A percentile compares a stretch with the other conserved stretches of the same genome.
phyloP scores from a whole-genome alignment of 2,329 filamentous ascomycete species.

The Ophiostoma populinum region DNA sequence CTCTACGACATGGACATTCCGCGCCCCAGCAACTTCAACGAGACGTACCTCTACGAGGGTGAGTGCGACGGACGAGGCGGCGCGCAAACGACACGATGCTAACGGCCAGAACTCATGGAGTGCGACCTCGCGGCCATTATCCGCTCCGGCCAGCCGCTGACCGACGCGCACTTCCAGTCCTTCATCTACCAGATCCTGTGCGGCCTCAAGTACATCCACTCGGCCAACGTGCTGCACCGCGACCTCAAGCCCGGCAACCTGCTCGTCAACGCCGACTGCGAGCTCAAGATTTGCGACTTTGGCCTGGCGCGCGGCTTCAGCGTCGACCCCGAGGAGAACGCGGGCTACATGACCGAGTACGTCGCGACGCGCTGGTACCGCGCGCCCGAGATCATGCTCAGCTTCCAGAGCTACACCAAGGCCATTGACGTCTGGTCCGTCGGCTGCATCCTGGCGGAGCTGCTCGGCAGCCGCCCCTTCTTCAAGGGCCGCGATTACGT shows the following conservation, averaged over 20 bases:
- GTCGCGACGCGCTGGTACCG: conserved; percentile 91
- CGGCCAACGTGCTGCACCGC: conserved; percentile 89
- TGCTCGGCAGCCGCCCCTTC: conserved; percentile 90
- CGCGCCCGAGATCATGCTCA: conserved; percentile 97
- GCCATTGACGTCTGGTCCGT: conserved; percentile 99
- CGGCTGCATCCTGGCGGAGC: conserved; percentile 89
- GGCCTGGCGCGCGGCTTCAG: conserved; percentile 93
- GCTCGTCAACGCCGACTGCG: conserved; percentile 95
- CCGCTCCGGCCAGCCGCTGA: conserved; percentile 87
- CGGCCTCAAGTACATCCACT: conserved; percentile 97
- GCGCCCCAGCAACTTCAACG: conserved; percentile 92
- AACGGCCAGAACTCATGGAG: conserved; percentile 80
- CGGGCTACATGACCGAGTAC: conserved; percentile 99
- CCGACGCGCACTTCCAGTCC: conserved; percentile 97
- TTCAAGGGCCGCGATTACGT: conserved; percentile 99
- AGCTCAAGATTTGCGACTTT: conserved; percentile 98
- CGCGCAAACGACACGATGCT: not conserved
- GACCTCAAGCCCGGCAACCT: conserved; percentile 95
- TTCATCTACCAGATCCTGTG: conserved; percentile 99
- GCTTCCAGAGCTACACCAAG: conserved; percentile 99
- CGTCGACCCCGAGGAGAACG: conserved; percentile 92
- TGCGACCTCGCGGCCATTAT: conserved; percentile 97
- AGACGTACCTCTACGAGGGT: conserved; percentile 96
- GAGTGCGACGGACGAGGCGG: not conserved
- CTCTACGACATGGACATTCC: conserved; percentile 99